These are phyloP conservation scores for Hypoxylon sp. DNA, from an alignment of 2,329 filamentous ascomycete species.

Conservation along the genomic window DNA sequence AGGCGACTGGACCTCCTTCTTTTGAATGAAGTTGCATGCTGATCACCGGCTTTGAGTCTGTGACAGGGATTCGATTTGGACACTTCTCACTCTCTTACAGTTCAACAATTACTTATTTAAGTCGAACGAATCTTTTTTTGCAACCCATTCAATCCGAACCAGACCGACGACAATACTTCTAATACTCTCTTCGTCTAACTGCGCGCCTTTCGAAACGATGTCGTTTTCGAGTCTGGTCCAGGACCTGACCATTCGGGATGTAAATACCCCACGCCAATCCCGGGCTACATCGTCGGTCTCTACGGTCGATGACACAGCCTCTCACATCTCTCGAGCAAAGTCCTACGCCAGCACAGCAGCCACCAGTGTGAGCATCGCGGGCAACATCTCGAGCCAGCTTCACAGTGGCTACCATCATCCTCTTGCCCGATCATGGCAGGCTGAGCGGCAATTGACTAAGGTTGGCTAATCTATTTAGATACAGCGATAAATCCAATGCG, in stretches of 20 bases:
- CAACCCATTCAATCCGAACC: not conserved
- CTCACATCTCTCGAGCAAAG: constrained; percentile 74
- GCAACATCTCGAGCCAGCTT: constrained; percentile 85
- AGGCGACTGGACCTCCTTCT: constrained; percentile 18
- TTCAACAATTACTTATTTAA: constrained; percentile 11
- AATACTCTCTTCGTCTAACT: not conserved
- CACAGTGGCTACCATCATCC: constrained; percentile 88
- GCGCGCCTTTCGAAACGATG: constrained; percentile 59
- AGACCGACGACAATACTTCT: constrained; percentile 10
- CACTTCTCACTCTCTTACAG: constrained; percentile 15
- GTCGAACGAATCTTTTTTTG: constrained; percentile 4
- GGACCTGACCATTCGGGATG: constrained; percentile 73
- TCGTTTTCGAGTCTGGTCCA: constrained; percentile 78
- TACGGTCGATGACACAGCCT: constrained; percentile 72
- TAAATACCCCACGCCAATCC: constrained; percentile 62
- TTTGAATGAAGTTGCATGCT: constrained; percentile 20
- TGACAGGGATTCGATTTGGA: constrained; percentile 5
- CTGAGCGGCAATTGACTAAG: constrained; percentile 88
- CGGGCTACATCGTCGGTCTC: constrained; percentile 64
- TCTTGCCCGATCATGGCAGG: constrained; percentile 84
- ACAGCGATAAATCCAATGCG: not conserved
- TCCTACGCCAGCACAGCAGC: constrained; percentile 77
- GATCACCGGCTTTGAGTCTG: constrained; percentile 8
- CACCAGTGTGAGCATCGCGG: constrained; percentile 77
- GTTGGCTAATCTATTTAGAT: constrained; percentile 59